Percentiles rank a stretch among this genome's conserved stretches.
phyloP scores from a whole-genome alignment of 257 asterid genomes.

The Cordia subcordata region DNA sequence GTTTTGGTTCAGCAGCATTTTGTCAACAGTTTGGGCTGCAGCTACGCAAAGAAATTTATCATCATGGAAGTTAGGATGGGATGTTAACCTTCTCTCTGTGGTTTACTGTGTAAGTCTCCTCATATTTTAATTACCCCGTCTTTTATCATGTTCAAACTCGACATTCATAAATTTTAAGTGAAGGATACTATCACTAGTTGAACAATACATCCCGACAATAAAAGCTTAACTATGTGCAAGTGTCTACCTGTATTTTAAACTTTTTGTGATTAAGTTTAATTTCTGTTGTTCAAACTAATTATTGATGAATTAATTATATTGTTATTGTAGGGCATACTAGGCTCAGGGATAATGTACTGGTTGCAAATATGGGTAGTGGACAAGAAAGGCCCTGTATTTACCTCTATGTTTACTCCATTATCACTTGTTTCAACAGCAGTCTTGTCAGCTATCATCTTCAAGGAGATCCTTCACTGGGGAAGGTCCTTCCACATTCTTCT shows the following conservation, averaged over 20 bases:
- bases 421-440: slow-evolving; percentile 23
- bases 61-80: slow-evolving; percentile 31
- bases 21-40: slow-evolving; percentile 16
- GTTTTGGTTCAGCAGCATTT: slow-evolving; percentile 22
- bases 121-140: too few relatives aligned
- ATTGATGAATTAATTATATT: too few relatives aligned
- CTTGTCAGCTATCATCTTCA: slow-evolving; percentile 20
- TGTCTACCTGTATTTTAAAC: too few relatives aligned
- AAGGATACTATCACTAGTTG: too few relatives aligned
- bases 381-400: slow-evolving; percentile 30
- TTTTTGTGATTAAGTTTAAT: too few relatives aligned
- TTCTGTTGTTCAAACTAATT: too few relatives aligned
- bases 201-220: too few relatives aligned
- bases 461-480: slow-evolving; percentile 26
- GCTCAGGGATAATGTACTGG: slow-evolving; percentile 23
- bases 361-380: slow-evolving; percentile 30
- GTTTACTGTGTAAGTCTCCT: slow-evolving; percentile 21
- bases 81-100: slow-evolving; percentile 22
- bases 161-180: too few relatives aligned
- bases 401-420: slow-evolving; percentile 24
- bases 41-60: slow-evolving; percentile 18
- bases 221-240: too few relatives aligned
- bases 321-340: slow-evolving; percentile 24
- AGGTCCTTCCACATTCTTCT: slow-evolving; percentile 11
- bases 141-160: too few relatives aligned